Evolutionary conservation across 78 protist genomes (phyloP).

Genomic region (Isochrysis galbana): DNA sequence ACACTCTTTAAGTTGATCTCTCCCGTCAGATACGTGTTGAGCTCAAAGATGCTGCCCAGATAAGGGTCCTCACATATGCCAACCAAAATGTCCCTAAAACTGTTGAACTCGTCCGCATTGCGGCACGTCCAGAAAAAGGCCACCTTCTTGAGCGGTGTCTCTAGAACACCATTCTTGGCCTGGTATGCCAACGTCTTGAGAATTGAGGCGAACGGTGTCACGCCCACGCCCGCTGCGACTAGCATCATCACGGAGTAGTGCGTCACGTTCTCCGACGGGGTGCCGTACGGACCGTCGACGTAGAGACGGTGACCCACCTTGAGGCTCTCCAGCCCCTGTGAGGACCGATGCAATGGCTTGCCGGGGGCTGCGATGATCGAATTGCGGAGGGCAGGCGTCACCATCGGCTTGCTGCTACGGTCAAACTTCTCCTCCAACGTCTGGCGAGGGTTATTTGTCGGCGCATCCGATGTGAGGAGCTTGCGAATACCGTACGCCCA

Average conservation of each 20-base stretch:
- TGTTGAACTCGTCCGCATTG: background rate
- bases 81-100: background rate
- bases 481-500: background rate
- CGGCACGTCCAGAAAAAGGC: background rate
- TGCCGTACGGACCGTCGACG: slow-evolving; percentile 4
- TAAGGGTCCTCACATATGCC: background rate
- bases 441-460: no score
- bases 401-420: no score
- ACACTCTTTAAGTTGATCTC: background rate
- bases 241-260: background rate
- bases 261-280: background rate
- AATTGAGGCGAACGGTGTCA: slow-evolving; percentile 90
- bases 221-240: slow-evolving; percentile 70
- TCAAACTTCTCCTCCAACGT: no score
- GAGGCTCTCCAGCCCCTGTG: no score
- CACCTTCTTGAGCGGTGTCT: background rate
- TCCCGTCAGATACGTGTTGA: background rate
- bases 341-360: background rate
- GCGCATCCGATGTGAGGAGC: no score
- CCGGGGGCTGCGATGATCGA: background rate
- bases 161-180: background rate
- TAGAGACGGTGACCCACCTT: no score
- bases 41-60: background rate
- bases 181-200: slow-evolving; percentile 49
- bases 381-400: background rate